Evolutionary conservation across 768 basidiomycete genomes (phyloP), one percentile per base, ranked within the genome.

Genomic region (Solioccasus polychromus): DNA sequence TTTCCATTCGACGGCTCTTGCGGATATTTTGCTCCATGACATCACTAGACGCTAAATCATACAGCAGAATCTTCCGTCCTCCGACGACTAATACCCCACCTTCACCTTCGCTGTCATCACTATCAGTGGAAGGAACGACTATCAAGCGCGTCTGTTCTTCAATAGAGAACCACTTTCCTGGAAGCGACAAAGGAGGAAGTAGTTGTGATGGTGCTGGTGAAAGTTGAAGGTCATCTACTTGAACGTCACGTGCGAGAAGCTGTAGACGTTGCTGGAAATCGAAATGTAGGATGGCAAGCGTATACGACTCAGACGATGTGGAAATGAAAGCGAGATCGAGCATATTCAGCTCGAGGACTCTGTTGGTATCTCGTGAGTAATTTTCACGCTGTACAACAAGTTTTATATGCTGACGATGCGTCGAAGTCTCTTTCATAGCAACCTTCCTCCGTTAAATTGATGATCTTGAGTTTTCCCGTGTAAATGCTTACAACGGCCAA

Each of bases 11-110:
- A 39, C 74, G 76, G 45, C 75, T 68, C 58, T 82, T 88, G 30
- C 73, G 76, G 45, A 64, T 68, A 45, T 80, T 74, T 57, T 79
- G 80, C 32, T 73, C 72, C 55, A 78, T 73, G 7, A 62, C 68
- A 5, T 76, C 68, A 24, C 58, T 56, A 9, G 73, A 71, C 8
- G 79, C 70, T 35, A 83, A 51, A 45, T 84, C 85, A 49, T 77
- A 88, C 5, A 86, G 67, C 17, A 81, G 58, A 35, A 90, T 70
- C 59, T 78, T 80, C 22, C 70, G 72, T 0, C 86, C 87, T 44
- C 89, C 88, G 2, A 86, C 56, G 5, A 92, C 72, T 20, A 92
- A 63, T 8, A 91, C 63, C 15, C 85, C 88, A n/a, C 86, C 88
- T n/a, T 69, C 66, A 45, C 76, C 67, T 20, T 67, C 67, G 2